These are phyloP conservation scores for Magnusiomyces clavatus DNA, from an alignment of 1,139 yeast genomes.

Conservation along the genomic window DNA sequence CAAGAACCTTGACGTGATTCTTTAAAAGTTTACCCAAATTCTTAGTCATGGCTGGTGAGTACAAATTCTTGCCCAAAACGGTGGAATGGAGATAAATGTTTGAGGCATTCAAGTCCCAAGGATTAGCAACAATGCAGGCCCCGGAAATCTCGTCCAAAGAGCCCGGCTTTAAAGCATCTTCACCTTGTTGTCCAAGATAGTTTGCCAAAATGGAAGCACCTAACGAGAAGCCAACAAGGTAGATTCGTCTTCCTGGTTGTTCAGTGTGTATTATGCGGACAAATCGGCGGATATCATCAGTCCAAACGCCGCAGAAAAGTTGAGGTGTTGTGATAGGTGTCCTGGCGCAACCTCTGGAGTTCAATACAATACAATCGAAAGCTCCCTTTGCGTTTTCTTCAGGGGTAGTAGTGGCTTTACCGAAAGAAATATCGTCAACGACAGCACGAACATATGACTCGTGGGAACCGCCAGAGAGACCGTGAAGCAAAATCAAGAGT, in stretches of 20 bases:
- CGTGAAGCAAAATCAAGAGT: slow-evolving; percentile 66
- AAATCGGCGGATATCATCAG: slow-evolving; percentile 62
- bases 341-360: slow-evolving; percentile 82
- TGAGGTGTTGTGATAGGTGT: slow-evolving; percentile 69
- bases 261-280: slow-evolving; percentile 43
- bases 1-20: slow-evolving; percentile 52
- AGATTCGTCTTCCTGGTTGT: slow-evolving; percentile 59
- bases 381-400: slow-evolving; percentile 3
- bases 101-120: slow-evolving; percentile 75
- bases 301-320: slow-evolving; percentile 67
- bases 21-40: slow-evolving; percentile 56
- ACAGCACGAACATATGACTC: slow-evolving; percentile 73
- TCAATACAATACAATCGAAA: slow-evolving; percentile 68
- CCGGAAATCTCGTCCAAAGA: slow-evolving; percentile 39
- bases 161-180: slow-evolving; percentile 30
- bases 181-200: slow-evolving; percentile 66
- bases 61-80: slow-evolving; percentile 53
- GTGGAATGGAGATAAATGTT: slow-evolving; percentile 44
- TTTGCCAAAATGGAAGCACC: slow-evolving; percentile 80
- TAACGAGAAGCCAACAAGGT: slow-evolving; percentile 74
- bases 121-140: slow-evolving; percentile 63
- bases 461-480: slow-evolving; percentile 88
- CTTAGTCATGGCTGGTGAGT: slow-evolving; percentile 57
- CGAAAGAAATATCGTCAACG: slow-evolving; percentile 20
- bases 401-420: not conserved